A percentile compares a stretch with the other conserved stretches of the same genome.
Conservation (phyloP, 352 stramenopile species). For the Pythium biforme region DNA sequence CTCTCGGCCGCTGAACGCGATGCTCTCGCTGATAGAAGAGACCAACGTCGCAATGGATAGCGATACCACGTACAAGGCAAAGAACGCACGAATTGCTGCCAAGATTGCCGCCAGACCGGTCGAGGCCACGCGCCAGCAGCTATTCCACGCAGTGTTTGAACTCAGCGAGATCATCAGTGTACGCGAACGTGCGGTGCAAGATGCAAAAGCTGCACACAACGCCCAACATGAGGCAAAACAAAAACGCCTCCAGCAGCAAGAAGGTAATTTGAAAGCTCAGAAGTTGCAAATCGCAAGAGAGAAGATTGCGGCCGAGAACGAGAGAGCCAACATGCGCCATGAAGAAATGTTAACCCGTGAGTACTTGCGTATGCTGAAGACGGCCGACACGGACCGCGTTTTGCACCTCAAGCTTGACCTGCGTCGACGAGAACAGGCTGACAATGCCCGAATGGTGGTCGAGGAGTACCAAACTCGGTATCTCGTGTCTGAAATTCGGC, state of each 20-base stretch:
- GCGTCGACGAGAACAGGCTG: constrained; percentile 38
- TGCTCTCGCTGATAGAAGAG: constrained; percentile 59
- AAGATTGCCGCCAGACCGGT: constrained; percentile 32
- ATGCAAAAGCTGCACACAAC: constrained; percentile 33
- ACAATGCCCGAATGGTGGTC: constrained; percentile 49
- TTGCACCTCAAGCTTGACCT: constrained; percentile 32
- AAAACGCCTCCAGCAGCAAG: not conserved
- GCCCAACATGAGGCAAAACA: constrained; percentile 23
- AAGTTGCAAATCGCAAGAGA: constrained; percentile 26
- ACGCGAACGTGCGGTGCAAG: constrained; percentile 31
- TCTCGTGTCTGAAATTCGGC: constrained; percentile 38
- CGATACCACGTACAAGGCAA: constrained; percentile 27
- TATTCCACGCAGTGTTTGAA: constrained; percentile 51
- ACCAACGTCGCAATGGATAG: constrained; percentile 43
- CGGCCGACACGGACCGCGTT: constrained; percentile 33
- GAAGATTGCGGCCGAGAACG: constrained; percentile 33
- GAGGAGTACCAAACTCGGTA: constrained; percentile 63
- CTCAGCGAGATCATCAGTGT: constrained; percentile 32
- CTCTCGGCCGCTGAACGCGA: constrained; percentile 39
- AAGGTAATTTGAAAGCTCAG: constrained; percentile 20
- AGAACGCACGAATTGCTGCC: constrained; percentile 35
- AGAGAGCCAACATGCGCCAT: constrained; percentile 38
- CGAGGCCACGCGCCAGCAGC: constrained; percentile 40
- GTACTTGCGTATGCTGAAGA: constrained; percentile 38
- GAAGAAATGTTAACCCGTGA: constrained; percentile 53